Percentiles rank a stretch among this genome's conserved stretches.
These are phyloP conservation scores for Claviceps sp. DNA, from an alignment of 2,329 filamentous ascomycete genomes.

Conservation along the genomic window DNA sequence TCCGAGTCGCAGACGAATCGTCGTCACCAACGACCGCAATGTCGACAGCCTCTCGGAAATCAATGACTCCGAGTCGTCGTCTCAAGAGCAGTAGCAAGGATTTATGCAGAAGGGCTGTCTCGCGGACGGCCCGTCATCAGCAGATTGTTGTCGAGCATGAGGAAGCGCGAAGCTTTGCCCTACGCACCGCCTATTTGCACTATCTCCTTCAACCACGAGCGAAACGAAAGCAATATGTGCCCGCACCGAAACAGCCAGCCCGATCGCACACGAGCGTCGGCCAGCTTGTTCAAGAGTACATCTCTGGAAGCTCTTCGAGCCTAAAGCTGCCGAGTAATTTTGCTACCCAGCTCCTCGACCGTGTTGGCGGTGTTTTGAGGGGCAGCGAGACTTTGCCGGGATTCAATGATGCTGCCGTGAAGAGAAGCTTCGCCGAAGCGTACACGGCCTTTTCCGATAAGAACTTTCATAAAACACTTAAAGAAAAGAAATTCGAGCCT, in stretches of 20 bases:
- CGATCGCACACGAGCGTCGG: conserved; percentile 60
- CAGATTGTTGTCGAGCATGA: conserved; percentile 45
- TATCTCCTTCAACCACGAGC: conserved; percentile 86
- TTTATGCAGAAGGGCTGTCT: conserved; percentile 28
- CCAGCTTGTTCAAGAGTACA: conserved; percentile 81
- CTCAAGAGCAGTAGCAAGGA: conserved; percentile 29
- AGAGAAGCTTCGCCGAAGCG: conserved; percentile 87
- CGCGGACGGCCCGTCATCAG: conserved; percentile 24
- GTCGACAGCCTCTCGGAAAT: conserved; percentile 38
- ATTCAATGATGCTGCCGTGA: conserved; percentile 80
- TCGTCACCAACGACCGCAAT: conserved; percentile 11
- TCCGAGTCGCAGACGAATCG: not conserved
- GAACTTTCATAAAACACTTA: conserved; percentile 77
- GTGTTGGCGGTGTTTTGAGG: conserved; percentile 66
- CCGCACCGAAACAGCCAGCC: conserved; percentile 47
- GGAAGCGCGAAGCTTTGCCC: conserved; percentile 82
- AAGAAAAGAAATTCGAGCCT: conserved; percentile 85
- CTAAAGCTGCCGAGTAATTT: conserved; percentile 46
- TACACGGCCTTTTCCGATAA: conserved; percentile 86
- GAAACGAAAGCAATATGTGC: conserved; percentile 78
- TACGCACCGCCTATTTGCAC: conserved; percentile 81
- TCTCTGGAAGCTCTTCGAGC: conserved; percentile 32
- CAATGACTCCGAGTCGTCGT: conserved; percentile 31
- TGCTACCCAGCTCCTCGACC: conserved; percentile 44
- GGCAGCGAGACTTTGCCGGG: conserved; percentile 76